Evolutionary conservation across 169 alveolate genomes (phyloP), one percentile per base, ranked within the genome.

Genomic region (Plasmodium relictum): DNA sequence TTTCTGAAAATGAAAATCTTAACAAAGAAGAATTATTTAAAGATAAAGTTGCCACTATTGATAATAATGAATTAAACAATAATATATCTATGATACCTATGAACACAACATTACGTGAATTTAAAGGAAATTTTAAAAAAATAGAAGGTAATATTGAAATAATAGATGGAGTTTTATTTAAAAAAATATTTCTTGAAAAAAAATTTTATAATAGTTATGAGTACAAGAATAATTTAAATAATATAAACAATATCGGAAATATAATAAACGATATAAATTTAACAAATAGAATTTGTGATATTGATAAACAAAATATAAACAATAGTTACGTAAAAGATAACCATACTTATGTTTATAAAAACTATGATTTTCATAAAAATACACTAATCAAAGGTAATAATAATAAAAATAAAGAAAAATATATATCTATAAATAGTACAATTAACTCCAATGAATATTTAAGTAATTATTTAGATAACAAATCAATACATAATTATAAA

Each of bases 1-100:
- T 58, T n/a, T 48, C 22, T 56, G 88, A 50, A 16, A 63, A 22
- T 16, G 41, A 41, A 16, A 74, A 37, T 22, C 52, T 65, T 41
- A 14, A 74, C 42, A 56, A 42, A 74, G 37, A 42, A 26, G 45
- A 31, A 41, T n/a, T 16, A 48, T 9, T n/a, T 58, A 12, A 18
- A 59, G 41, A 18, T n/a, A 65, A 37, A 74, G n/a, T 24, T 48
- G 20, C 0, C 14, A 52, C 7, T 16, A 8, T 8, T 52, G 26
- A 52, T 9, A 7, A 52, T 12, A 7, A 52, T 0, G 26, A 16
- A 12, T 52, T 52, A 12, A 14, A 22, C 1, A 52, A 52, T 16
- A 48, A 48, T 48, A 2, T 48, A 48, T 48, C 18, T 48, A 48
- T 48, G 2, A 2, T 48, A 4, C 4, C 18, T 2, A 31, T 31